Conservation (phyloP, 1,284 basidiomycete genomes). For the Exobasidium rhododendri region DNA sequence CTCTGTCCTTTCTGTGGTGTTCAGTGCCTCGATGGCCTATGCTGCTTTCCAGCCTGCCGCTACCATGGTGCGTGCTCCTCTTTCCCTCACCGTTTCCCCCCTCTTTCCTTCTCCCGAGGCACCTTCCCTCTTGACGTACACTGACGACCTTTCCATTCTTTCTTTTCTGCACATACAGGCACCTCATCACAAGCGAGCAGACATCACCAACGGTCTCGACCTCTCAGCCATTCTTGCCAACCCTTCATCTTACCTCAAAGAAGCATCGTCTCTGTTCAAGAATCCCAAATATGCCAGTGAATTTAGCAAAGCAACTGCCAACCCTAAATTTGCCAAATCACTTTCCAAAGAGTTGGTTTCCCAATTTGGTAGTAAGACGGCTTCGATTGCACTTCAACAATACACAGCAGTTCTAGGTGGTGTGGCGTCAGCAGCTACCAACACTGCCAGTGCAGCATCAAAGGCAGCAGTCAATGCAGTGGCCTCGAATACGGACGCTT, state of each 20-base stretch:
- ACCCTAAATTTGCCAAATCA: not conserved
- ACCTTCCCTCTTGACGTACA: not conserved
- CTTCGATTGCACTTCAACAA: not conserved
- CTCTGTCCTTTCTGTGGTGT: not conserved
- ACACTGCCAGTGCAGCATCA: too few species aligned
- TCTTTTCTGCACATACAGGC: not conserved
- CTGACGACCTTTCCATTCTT: not conserved
- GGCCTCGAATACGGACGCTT: not conserved
- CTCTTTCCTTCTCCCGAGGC: not conserved
- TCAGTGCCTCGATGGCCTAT: not conserved
- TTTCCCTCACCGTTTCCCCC: not conserved
- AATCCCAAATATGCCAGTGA: not conserved
- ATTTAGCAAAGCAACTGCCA: not conserved
- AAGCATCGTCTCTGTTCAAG: not conserved
- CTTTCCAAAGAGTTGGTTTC: not conserved
- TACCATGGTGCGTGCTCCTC: not conserved
- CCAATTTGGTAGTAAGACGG: not conserved
- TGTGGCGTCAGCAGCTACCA: not conserved
- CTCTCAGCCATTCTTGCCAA: not conserved
- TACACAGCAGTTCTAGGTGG: not conserved
- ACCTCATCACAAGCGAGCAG: not conserved
- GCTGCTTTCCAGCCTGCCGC: not conserved
- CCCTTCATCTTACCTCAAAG: not conserved
- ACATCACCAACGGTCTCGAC: not conserved
- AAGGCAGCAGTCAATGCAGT: not conserved